These are phyloP conservation scores for Cladobotryum mycophilum DNA, from an alignment of 2,329 filamentous ascomycete genomes.

Conservation along the genomic window DNA sequence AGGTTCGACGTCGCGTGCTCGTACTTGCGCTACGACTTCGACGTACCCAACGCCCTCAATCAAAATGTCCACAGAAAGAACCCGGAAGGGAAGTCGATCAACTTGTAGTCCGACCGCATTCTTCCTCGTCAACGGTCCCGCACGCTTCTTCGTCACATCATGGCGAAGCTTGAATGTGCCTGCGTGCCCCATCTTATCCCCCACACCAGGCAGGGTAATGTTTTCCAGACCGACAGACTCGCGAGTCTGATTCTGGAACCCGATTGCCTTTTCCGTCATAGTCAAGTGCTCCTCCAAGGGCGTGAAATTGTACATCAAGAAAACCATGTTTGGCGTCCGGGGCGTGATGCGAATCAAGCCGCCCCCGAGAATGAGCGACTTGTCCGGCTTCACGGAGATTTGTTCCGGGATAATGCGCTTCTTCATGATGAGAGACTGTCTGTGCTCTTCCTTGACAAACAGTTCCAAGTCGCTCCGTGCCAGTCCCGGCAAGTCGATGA, in stretches of 20 bases:
- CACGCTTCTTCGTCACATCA: slow-evolving; percentile 75
- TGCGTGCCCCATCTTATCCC: slow-evolving; percentile 58
- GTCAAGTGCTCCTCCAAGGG: slow-evolving; percentile 73
- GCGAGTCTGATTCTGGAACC: slow-evolving; percentile 60
- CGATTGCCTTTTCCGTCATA: slow-evolving; percentile 69
- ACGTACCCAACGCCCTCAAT: slow-evolving; percentile 93
- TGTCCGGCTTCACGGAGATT: slow-evolving; percentile 62
- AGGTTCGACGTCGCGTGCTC: slow-evolving; percentile 43
- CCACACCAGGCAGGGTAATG: slow-evolving; percentile 55
- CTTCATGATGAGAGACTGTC: slow-evolving; percentile 69
- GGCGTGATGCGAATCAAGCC: slow-evolving; percentile 87
- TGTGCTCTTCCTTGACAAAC: slow-evolving; percentile 62
- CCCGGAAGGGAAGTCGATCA: slow-evolving; percentile 68
- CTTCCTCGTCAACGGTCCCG: slow-evolving; percentile 64
- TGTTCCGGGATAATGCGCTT: slow-evolving; percentile 68
- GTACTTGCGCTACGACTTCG: slow-evolving; percentile 76
- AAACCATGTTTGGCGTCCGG: slow-evolving; percentile 49
- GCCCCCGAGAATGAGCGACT: slow-evolving; percentile 71
- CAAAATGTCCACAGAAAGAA: slow-evolving; percentile 76
- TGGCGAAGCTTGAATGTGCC: slow-evolving; percentile 69
- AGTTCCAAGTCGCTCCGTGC: slow-evolving; percentile 65
- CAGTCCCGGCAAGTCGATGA: slow-evolving; percentile 88
- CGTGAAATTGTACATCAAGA: slow-evolving; percentile 83
- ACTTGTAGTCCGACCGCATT: slow-evolving; percentile 57
- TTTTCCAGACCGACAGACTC: slow-evolving; percentile 52